Evolutionary conservation across 306 rosid species (phyloP).

Genomic region (Dryas alaskensis): DNA sequence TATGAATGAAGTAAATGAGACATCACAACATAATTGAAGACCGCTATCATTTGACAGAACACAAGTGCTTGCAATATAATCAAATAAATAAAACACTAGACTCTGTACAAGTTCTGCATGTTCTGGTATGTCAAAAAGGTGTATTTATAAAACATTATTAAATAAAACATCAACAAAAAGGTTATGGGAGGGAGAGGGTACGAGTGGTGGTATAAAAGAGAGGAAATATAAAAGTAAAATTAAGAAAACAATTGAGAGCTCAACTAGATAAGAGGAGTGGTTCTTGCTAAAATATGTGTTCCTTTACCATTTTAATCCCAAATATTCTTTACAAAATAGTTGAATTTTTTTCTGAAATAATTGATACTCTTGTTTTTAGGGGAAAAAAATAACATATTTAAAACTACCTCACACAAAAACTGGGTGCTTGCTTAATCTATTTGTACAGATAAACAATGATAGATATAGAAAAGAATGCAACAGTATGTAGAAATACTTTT

Average conservation of each 20-base stretch:
- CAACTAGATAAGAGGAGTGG: not conserved
- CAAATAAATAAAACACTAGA: not conserved
- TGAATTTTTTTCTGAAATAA: too few species aligned
- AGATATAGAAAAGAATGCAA: too few species aligned
- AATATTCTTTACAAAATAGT: too few species aligned
- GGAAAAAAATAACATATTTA: too few species aligned
- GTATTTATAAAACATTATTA: not conserved
- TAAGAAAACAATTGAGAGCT: not conserved
- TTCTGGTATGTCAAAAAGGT: not conserved
- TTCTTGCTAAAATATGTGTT: not conserved
- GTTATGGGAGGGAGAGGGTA: not conserved
- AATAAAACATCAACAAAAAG: not conserved
- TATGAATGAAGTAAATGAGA: conserved; percentile 32
- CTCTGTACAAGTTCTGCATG: not conserved
- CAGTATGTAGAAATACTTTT: conserved; percentile 39
- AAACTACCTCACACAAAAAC: not conserved
- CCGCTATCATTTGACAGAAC: conserved; percentile 12
- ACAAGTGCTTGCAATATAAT: not conserved
- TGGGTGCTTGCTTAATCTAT: not conserved
- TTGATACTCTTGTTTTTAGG: too few species aligned
- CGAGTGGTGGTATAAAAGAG: not conserved
- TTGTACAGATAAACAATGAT: not conserved
- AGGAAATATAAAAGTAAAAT: not conserved
- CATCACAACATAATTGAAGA: conserved; percentile 20
- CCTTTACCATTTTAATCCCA: too few species aligned